A percentile compares a stretch with the other conserved stretches of the same genome.
These are phyloP conservation scores for Diaporthe destruens DNA, from an alignment of 2,329 filamentous ascomycete species.

Conservation along the genomic window DNA sequence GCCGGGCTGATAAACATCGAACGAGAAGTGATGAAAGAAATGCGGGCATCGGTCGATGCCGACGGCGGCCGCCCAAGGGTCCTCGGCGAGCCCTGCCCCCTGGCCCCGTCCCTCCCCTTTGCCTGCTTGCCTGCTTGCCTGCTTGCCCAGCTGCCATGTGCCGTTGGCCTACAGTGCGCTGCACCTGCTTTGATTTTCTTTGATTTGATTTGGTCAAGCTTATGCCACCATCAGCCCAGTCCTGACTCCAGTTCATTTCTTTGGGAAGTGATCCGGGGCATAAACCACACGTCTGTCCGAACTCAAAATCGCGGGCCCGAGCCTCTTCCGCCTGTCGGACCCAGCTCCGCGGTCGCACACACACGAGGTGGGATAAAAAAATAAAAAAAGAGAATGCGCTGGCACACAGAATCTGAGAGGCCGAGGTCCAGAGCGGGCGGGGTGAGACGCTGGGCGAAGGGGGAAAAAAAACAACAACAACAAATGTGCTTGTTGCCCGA, in stretches of 20 bases:
- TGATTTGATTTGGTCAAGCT: conserved; percentile 21
- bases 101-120: not conserved
- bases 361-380: not conserved
- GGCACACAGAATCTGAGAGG: conserved; percentile 8
- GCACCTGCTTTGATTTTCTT: conserved; percentile 11
- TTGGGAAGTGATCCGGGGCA: conserved; percentile 31
- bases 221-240: conserved; percentile 33
- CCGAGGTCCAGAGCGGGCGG: not conserved
- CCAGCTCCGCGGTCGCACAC: conserved; percentile 1
- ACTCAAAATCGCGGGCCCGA: conserved; percentile 23
- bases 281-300: conserved; percentile 13
- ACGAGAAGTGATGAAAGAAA: conserved; percentile 38
- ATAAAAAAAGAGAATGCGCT: not conserved
- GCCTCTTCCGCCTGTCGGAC: not conserved
- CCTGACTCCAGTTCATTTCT: conserved; percentile 24
- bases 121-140: too few species aligned
- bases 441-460: not conserved
- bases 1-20: conserved; percentile 38
- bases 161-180: conserved; percentile 7
- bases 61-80: conserved; percentile 29
- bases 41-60: conserved; percentile 43
- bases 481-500: not conserved
- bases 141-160: conserved; percentile 14
- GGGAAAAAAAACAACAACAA: not conserved
- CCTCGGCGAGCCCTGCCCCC: conserved; percentile 3